Conservation (phyloP, 2,329 filamentous ascomycete species). For the Tolypocladium inflatum region DNA sequence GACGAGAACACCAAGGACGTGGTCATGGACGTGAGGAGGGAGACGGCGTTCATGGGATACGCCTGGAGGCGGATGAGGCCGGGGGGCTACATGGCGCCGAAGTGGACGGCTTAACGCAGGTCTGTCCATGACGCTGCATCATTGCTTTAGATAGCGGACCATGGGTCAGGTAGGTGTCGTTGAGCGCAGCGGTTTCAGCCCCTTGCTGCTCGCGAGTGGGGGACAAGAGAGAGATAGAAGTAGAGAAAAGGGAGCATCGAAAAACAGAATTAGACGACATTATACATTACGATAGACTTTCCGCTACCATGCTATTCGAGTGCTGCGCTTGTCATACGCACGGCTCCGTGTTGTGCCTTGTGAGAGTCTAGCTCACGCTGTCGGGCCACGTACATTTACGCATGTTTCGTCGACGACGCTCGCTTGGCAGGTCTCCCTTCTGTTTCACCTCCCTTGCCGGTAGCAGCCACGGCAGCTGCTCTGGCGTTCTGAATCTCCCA, state of each 20-base stretch:
- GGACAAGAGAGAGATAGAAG: not conserved
- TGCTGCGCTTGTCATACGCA: not conserved
- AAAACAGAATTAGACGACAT: not conserved
- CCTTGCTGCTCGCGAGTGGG: not conserved
- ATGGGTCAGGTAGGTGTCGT: not conserved
- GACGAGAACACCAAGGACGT: slow-evolving; percentile 56
- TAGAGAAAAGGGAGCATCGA: not conserved
- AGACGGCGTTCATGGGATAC: slow-evolving; percentile 81
- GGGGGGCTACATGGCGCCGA: slow-evolving; percentile 16
- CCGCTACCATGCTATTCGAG: not conserved
- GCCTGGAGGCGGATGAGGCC: slow-evolving; percentile 56
- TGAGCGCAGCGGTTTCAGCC: not conserved
- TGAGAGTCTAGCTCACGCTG: not conserved
- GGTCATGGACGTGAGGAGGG: slow-evolving; percentile 74
- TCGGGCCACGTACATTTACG: too few species aligned
- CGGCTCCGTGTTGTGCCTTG: not conserved
- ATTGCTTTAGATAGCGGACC: not conserved
- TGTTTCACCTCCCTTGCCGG: not conserved
- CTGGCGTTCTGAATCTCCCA: slow-evolving; percentile 77
- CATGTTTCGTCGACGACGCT: not conserved
- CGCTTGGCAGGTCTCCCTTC: not conserved
- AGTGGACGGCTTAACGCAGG: not conserved
- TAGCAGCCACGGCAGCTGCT: slow-evolving; percentile 25
- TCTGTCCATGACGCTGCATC: not conserved
- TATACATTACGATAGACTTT: not conserved